Percentiles rank a stretch among this genome's conserved stretches.
Conservation (phyloP, 2,329 filamentous ascomycete species). For the Proliferodiscus dingleyae region DNA sequence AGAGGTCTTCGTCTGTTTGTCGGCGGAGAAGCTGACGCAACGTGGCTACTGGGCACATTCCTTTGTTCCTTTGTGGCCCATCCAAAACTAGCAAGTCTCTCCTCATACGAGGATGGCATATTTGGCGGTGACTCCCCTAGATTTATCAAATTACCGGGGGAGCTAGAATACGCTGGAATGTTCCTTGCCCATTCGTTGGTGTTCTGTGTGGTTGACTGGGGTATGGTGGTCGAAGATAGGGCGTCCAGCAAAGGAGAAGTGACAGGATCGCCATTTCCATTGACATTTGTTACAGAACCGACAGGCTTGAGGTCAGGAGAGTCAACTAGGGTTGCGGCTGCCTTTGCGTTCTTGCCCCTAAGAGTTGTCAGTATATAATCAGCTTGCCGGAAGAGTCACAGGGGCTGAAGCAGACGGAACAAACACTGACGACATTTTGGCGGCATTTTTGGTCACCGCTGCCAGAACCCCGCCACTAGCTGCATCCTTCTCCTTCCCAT, state of each 20-base stretch:
- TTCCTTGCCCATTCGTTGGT: constrained; percentile 42
- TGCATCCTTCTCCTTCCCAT: constrained; percentile 32
- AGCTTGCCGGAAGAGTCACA: neutral
- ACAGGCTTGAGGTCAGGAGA: constrained; percentile 27
- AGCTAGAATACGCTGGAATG: constrained; percentile 37
- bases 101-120: constrained; percentile 31
- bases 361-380: constrained; percentile 8
- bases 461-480: constrained; percentile 25
- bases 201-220: constrained; percentile 24
- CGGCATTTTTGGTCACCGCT: constrained; percentile 30
- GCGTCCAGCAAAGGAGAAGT: constrained; percentile 30
- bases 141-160: constrained; percentile 38
- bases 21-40: constrained; percentile 30
- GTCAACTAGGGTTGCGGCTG: constrained; percentile 15
- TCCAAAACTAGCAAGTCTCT: constrained; percentile 23
- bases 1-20: constrained; percentile 41
- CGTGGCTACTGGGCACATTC: constrained; percentile 19
- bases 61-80: constrained; percentile 30
- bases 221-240: constrained; percentile 26
- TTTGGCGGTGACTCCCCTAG: constrained; percentile 41
- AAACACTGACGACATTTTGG: constrained; percentile 28
- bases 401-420: neutral
- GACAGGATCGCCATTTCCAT: constrained; percentile 15
- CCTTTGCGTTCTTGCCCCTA: constrained; percentile 21
- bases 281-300: constrained; percentile 14